Evolutionary conservation across 2,329 filamentous ascomycete species (phyloP), one percentile per base, ranked within the genome.

Genomic region (Pochonia chlamydosporia): DNA sequence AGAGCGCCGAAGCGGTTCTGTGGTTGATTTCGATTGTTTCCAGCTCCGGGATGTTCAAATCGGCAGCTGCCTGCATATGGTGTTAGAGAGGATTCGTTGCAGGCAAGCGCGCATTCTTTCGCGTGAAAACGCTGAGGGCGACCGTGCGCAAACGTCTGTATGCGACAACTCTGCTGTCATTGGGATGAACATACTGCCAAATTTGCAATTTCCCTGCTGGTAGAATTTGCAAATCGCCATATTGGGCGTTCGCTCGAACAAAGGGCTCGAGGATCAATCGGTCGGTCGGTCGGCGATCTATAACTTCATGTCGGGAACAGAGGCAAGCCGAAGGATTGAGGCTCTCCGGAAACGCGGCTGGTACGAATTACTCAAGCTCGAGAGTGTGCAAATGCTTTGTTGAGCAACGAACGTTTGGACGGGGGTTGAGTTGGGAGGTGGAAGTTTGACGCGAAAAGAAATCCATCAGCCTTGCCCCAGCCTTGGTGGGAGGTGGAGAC

Each of bases 1-100:
- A 82, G 60, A 18, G 73, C 70, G 47, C 75, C 75, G 54, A 85
- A 88, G 16, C 82, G 76, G 57, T 84, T 85, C 51, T 57, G 60
- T 28, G 56, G 44, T 52, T 65, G 62, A 44, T 64, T 69, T 37
- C 64, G 61, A 49, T 56, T 58, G 44, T 50, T 56, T 25, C 60
- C 62, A n/a, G 60, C 62, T 21, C 55, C 72, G 50, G 66, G 74
- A 54, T 82, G 77, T 47, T 82, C 77, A 57, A 74, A 78, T 47
- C 73, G 69, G 58, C 79, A 82, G 42, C 59, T 69, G 40, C 68
- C 79, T 82, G 28, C 8, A 18, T n/a, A 21, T 25, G 13, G 21
- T 20, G 46, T 47, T 24, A 37, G n/a, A n/a, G n/a, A n/a, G n/a
- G n/a, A 20, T 35, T 20, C 11, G 14, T 3, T 33, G 43, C 30